phyloP scores from a whole-genome alignment of 208 protist genomes.

The Hexamita inflata region DNA sequence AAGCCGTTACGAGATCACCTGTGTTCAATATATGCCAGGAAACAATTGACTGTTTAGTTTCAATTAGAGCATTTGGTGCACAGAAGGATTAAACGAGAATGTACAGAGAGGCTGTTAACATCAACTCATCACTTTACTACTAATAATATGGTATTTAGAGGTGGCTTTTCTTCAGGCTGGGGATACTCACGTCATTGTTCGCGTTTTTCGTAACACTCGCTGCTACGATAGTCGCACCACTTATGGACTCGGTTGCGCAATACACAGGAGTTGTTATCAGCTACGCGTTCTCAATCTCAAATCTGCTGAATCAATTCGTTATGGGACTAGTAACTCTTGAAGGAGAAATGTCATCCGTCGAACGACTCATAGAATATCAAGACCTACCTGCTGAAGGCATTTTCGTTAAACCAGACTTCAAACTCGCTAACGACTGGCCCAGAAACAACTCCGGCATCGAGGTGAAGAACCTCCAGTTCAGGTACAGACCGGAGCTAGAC shows the following conservation, averaged over 20 bases:
- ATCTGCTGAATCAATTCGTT: constrained; percentile 34
- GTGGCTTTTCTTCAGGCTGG: constrained; percentile 29
- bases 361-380: constrained; percentile 49
- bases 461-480: too few relatives aligned
- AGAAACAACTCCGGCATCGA: too few relatives aligned
- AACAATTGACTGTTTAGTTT: constrained; percentile 60
- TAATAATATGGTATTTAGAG: neutral
- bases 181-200: constrained; percentile 21
- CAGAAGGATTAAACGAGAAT: neutral
- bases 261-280: constrained; percentile 31
- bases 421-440: too few relatives aligned
- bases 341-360: constrained; percentile 45
- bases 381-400: constrained; percentile 31
- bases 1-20: constrained; percentile 62
- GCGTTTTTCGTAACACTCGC: constrained; percentile 33
- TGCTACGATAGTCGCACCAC: constrained; percentile 44
- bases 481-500: too few relatives aligned
- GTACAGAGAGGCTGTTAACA: neutral
- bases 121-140: neutral
- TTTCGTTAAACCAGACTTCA: too few relatives aligned
- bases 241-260: neutral
- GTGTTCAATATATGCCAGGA: constrained; percentile 69
- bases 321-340: constrained; percentile 38
- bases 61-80: constrained; percentile 58
- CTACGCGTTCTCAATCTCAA: constrained; percentile 28